These are phyloP conservation scores for Neurospora africana DNA, from an alignment of 495 filamentous ascomycete species.

Conservation along the genomic window DNA sequence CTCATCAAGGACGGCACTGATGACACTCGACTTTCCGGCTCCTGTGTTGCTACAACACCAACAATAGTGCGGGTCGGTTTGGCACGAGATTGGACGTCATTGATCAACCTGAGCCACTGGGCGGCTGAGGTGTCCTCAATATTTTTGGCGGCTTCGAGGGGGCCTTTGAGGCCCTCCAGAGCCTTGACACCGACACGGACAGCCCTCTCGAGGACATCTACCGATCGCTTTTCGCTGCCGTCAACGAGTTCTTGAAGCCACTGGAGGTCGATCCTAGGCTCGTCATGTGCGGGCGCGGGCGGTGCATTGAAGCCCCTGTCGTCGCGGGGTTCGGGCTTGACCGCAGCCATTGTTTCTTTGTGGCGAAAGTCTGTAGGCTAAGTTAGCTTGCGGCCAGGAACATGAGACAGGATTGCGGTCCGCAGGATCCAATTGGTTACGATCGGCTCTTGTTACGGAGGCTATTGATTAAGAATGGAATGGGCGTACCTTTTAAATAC, in stretches of 20 bases:
- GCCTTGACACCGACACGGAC: conserved; percentile 15
- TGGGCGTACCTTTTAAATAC: neutral
- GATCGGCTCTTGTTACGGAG: neutral
- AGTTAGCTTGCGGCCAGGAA: neutral
- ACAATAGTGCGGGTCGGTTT: conserved; percentile 35
- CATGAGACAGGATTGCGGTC: neutral
- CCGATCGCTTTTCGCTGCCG: neutral
- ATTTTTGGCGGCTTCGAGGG: conserved; percentile 5
- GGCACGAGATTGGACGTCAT: conserved; percentile 14
- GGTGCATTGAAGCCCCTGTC: neutral
- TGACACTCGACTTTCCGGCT: conserved; percentile 49
- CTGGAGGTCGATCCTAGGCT: neutral
- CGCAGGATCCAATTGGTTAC: neutral
- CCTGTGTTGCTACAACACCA: conserved; percentile 50
- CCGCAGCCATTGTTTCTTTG: neutral
- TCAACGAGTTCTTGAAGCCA: conserved; percentile 15
- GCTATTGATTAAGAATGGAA: neutral
- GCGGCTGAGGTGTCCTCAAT: conserved; percentile 5
- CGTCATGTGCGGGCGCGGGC: neutral
- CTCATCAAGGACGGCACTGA: conserved; percentile 49
- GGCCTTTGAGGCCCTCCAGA: conserved; percentile 14
- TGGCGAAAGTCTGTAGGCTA: neutral
- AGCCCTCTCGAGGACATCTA: conserved; percentile 21
- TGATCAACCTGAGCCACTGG: conserved; percentile 36
- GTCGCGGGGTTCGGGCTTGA: neutral